Evolutionary conservation across 140 eudicot genomes (phyloP).

Genomic region (Ambrosia hybrid): DNA sequence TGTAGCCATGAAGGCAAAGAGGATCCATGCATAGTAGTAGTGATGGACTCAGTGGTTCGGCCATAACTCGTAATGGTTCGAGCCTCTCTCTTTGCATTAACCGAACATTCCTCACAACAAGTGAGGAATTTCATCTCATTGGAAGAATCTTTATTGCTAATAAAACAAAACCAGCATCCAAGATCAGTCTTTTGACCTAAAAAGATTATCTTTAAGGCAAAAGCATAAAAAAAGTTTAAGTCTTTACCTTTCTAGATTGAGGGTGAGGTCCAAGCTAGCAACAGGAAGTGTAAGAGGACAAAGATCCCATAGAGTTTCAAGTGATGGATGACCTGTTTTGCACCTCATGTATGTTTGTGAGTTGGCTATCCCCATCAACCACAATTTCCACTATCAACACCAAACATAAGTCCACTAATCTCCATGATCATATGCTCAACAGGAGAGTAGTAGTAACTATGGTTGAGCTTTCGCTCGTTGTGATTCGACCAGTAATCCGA

Average conservation of each 20-base stretch:
- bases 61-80: slow-evolving; percentile 36
- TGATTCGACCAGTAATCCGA: slow-evolving; percentile 74
- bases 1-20: slow-evolving; percentile 89
- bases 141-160: slow-evolving; percentile 40
- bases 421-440: slow-evolving; percentile 83
- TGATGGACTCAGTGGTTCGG: slow-evolving; percentile 30
- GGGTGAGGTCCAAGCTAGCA: slow-evolving; percentile 71
- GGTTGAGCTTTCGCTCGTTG: slow-evolving; percentile 44
- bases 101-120: slow-evolving; percentile 63
- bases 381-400: slow-evolving; percentile 59
- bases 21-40: slow-evolving; percentile 40
- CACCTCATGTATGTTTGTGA: slow-evolving; percentile 69
- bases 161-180: slow-evolving; percentile 31
- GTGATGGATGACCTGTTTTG: slow-evolving; percentile 69
- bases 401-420: slow-evolving; percentile 59
- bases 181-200: slow-evolving; percentile 24
- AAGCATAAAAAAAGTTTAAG: slow-evolving; percentile 10
- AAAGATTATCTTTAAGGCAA: slow-evolving; percentile 24
- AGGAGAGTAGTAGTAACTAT: slow-evolving; percentile 54
- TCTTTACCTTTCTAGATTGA: slow-evolving; percentile 69
- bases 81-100: slow-evolving; percentile 57
- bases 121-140: slow-evolving; percentile 44
- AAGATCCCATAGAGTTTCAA: slow-evolving; percentile 80
- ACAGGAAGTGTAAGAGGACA: slow-evolving; percentile 69
- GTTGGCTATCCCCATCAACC: slow-evolving; percentile 82